Evolutionary conservation across 352 stramenopile species (phyloP), one percentile per base, ranked within the genome.

Genomic region (Phytophthora brassicae): DNA sequence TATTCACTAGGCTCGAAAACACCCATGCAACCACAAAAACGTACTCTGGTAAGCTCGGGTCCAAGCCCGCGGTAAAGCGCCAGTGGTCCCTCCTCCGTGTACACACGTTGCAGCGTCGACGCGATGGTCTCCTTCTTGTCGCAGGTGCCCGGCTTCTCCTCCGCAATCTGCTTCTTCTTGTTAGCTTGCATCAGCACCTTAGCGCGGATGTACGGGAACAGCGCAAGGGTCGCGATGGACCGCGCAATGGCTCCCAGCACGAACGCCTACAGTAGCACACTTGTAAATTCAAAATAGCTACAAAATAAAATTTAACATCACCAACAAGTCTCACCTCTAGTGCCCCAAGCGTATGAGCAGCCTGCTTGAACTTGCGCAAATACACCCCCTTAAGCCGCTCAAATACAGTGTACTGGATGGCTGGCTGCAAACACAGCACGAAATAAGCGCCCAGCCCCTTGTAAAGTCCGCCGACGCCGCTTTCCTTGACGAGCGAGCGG

Each of bases 391-490:
- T 86, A 56, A 94, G 55, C 50, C 97, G 86, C 68, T 99, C 95
- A 66, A 98, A 99, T 20, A 98, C 86, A 13, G 96, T 98, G 71
- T 98, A 99, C 65, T 98, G 95, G 64, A 99, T 97, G 13, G 96
- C 95, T 11, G 96, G 96, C 79, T 99, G 98, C 47, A 99, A 73
- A 70, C 95, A 99, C 17, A 99, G 81, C 38, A 99, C 89, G 56
- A 94, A 95, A 69, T 97, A 98, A 6, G 94, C 88, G n/a, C 84
- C 74, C 35, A 97, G 82, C 16, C 87, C 88, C 54, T 94, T 94
- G 79, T 96, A 96, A 50, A 96, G 90, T 20, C 83, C 86, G 0
- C 55, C 65, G 12, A 81, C 38, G 19, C 84, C 81, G 64, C 73
- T 89, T 38, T 95, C 80, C 36, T 84, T 77, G n/a, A 88, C 65